Conservation (phyloP, 2,329 filamentous ascomycete genomes). For the Xylariales sp. region DNA sequence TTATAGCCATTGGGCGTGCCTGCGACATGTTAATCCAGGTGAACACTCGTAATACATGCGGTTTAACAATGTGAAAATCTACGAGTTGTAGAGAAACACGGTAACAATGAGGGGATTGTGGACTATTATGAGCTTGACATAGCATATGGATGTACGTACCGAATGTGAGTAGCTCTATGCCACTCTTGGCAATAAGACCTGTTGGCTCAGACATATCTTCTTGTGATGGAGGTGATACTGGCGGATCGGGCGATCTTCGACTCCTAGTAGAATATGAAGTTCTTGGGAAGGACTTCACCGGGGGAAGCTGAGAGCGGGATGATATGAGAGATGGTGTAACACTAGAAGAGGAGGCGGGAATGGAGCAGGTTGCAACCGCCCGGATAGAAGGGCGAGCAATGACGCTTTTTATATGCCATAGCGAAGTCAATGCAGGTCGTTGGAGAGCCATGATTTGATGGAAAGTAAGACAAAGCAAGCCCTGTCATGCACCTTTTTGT, state of each 20-base stretch:
- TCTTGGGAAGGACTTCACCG: slow-evolving; percentile 14
- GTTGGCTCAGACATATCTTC: slow-evolving; percentile 57
- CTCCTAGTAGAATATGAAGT: slow-evolving; percentile 36
- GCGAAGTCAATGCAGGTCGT: slow-evolving; percentile 26
- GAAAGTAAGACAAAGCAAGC: slow-evolving; percentile 13
- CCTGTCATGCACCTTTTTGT: slow-evolving; percentile 19
- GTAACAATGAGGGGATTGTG: neutral
- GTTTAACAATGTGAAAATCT: neutral
- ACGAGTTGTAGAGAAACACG: slow-evolving; percentile 21
- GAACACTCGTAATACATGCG: neutral
- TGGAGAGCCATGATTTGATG: slow-evolving; percentile 38
- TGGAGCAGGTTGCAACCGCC: slow-evolving; percentile 5
- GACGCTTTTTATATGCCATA: slow-evolving; percentile 43
- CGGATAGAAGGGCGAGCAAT: slow-evolving; percentile 30
- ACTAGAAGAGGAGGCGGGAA: neutral
- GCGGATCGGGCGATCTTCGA: neutral
- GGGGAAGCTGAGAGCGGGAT: neutral
- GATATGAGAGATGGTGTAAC: neutral
- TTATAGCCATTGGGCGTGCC: slow-evolving; percentile 68
- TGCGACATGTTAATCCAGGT: slow-evolving; percentile 32
- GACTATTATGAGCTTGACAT: neutral
- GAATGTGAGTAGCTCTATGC: slow-evolving; percentile 73
- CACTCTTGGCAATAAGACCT: slow-evolving; percentile 70
- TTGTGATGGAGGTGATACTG: slow-evolving; percentile 26
- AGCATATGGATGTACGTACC: slow-evolving; percentile 45